These are phyloP conservation scores for Arabidopsis suecica DNA, from an alignment of 345 rosid species.

Conservation along the genomic window DNA sequence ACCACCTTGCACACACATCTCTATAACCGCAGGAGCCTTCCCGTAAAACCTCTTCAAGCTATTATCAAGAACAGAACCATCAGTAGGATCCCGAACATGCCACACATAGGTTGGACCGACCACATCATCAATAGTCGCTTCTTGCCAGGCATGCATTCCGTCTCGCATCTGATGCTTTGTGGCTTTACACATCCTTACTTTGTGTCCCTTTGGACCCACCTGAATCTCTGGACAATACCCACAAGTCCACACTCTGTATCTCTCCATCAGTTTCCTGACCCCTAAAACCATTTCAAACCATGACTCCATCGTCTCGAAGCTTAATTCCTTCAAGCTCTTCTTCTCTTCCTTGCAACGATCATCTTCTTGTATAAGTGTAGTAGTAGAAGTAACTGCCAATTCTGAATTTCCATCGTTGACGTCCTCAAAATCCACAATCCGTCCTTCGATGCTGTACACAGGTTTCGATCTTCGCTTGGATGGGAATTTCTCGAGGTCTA, in stretches of 20 bases:
- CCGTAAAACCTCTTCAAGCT: slow-evolving; percentile 78
- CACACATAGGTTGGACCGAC: slow-evolving; percentile 82
- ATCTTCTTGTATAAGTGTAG: slow-evolving; percentile 21
- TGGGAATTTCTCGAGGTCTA: slow-evolving; percentile 69
- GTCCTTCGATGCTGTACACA: slow-evolving; percentile 83
- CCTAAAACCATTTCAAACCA: slow-evolving; percentile 82
- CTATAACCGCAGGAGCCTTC: slow-evolving; percentile 86
- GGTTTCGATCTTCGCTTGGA: slow-evolving; percentile 77
- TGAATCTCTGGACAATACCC: slow-evolving; percentile 89
- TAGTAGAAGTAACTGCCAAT: neutral
- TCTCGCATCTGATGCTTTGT: slow-evolving; percentile 80
- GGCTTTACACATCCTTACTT: slow-evolving; percentile 84
- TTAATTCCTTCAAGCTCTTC: slow-evolving; percentile 50
- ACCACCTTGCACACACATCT: slow-evolving; percentile 77
- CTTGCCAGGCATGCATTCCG: slow-evolving; percentile 93
- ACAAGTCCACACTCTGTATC: slow-evolving; percentile 75
- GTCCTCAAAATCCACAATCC: slow-evolving; percentile 83
- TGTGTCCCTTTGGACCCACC: slow-evolving; percentile 93
- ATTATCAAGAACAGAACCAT: slow-evolving; percentile 61
- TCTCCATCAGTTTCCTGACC: slow-evolving; percentile 62
- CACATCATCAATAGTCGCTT: slow-evolving; percentile 76
- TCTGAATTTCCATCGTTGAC: slow-evolving; percentile 32
- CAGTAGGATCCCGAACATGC: slow-evolving; percentile 65
- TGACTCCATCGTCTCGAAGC: slow-evolving; percentile 58
- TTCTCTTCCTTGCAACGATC: slow-evolving; percentile 21